Evolutionary conservation across 148 eudicot species (phyloP), one percentile per base, ranked within the genome.

Genomic region (Agrostemma githago): DNA sequence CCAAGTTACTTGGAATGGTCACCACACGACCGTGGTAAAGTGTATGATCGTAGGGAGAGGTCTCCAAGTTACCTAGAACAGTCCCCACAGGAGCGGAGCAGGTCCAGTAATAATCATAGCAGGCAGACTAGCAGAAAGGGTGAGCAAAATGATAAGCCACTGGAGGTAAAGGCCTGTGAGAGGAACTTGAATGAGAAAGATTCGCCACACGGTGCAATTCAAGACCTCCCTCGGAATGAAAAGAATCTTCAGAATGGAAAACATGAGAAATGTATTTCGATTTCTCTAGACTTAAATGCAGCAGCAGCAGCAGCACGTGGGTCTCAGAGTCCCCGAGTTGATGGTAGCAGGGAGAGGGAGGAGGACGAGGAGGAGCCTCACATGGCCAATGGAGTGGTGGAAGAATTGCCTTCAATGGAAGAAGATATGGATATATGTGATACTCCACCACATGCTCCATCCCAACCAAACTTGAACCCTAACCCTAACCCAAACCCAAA

Each of bases 361-460:
- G 46, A 43, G 46, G 46, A 43, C 6, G 56, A 51, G 76, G 88
- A 87, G 71, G 78, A 83, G 66, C 70, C 74, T 61, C 72, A 76
- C 17, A 78, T 76, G 78, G 83, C 76, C 66, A 84, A 82, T 76
- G 90, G 85, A 62, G 75, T 73, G 40, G 44, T 46, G 51, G 97
- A 92, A 67, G 97, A 90, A 73, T 62, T 84, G 71, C 86, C 77
- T 70, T 94, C 98, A 7, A 94, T 94, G 98, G 98, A 94, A 78
- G 98, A 94, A 84, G 98, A 94, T 74, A 94, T 94, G 98, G 98
- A 94, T 85, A 94, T 94, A 75, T 87, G 98, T 69, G 87, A 94
- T 77, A 94, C 98, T 16, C 98, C 98, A 5, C 98, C 98, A 44
- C 97, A 90, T 81, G 90, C 82, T 39, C 86, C 98, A 26, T 60